A percentile compares a stretch with the other conserved stretches of the same genome.
Evolutionary conservation across 169 alveolate species (phyloP).

Genomic region (Cryptosporidium ryanae): DNA sequence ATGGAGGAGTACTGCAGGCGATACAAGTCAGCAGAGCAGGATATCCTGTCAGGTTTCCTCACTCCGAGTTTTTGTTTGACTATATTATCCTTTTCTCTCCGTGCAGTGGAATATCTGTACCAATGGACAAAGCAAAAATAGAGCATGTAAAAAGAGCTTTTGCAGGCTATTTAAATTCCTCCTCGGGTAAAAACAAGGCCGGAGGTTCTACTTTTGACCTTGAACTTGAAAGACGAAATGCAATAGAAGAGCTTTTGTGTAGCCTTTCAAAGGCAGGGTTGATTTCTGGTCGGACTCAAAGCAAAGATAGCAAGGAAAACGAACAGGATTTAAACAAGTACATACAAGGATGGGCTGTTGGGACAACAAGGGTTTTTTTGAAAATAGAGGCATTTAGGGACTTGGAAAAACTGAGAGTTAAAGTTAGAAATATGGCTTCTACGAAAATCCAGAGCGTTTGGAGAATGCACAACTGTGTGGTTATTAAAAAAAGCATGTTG

Average conservation of each 20-base stretch:
- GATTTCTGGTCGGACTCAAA: not conserved
- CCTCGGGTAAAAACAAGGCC: not conserved
- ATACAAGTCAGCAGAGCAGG: constrained; percentile 95
- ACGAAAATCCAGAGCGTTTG: constrained; percentile 76
- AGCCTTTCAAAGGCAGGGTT: not conserved
- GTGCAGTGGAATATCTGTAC: constrained; percentile 8
- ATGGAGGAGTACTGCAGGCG: constrained; percentile 92
- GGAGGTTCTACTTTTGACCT: too few relatives aligned
- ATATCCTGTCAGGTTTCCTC: constrained; percentile 92
- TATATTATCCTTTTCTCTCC: constrained; percentile 82
- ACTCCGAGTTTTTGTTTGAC: constrained; percentile 86
- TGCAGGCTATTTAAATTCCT: not conserved
- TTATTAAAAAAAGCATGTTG: not conserved
- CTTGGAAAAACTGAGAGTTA: constrained; percentile 47
- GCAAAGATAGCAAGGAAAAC: not conserved
- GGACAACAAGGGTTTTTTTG: constrained; percentile 42
- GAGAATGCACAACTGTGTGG: constrained; percentile 39
- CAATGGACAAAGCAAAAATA: not conserved
- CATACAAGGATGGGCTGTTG: constrained; percentile 45
- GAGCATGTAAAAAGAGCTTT: constrained; percentile 6
- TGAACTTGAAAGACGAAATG: not conserved
- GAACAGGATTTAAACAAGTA: too few relatives aligned
- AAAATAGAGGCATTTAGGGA: constrained; percentile 42
- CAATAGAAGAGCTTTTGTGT: constrained; percentile 22
- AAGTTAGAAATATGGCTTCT: constrained; percentile 74